Evolutionary conservation across 2,329 filamentous ascomycete species (phyloP), one percentile per base, ranked within the genome.

Genomic region (Coniochaeta pulveracea): DNA sequence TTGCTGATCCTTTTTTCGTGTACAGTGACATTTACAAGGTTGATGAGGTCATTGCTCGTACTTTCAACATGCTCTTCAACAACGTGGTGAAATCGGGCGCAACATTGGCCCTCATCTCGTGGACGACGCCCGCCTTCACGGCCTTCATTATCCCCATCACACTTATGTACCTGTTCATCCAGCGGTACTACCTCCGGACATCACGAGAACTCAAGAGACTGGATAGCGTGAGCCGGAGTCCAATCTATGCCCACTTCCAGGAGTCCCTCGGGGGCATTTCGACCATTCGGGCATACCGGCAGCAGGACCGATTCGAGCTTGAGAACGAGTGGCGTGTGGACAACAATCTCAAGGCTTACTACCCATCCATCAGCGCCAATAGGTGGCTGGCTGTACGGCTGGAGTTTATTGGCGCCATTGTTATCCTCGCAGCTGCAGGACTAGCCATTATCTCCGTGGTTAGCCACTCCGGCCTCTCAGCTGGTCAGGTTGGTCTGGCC

Each of bases 301-400:
- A 98, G 55, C 78, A 93, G 56, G 66, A 76, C 42, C 73, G 91
- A 37, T 98, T 98, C 57, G 74, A 84, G 40, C 65, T 83, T 37
- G 93, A 98, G 57, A 98, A 96, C 47, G 88, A 98, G 66, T 95
- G 88, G 85, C 81, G 91, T 26, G 83, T 96, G 41, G 91, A 98
- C 60, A 80, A 85, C 27, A 98, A 98, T 55, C 66, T 96, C 38
- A 76, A 85, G 42, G 91, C 91, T 12, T 98, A 89, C 61, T 96
- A 88, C 63, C 89, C 91, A 3, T 94, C 88, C 12, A 88, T 96
- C 56, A 95, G 84, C 56, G 85, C 89, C 33, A 85, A 85, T 56
- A 69, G 93, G 54, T 98, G 91, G 91, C 69, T 98, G 40, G 91
- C 91, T 31, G 80, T 98, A 41, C 80, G 91, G 37, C 72, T 98